phyloP scores from a whole-genome alignment of 441 rosid species.

The Sinapis alba region DNA sequence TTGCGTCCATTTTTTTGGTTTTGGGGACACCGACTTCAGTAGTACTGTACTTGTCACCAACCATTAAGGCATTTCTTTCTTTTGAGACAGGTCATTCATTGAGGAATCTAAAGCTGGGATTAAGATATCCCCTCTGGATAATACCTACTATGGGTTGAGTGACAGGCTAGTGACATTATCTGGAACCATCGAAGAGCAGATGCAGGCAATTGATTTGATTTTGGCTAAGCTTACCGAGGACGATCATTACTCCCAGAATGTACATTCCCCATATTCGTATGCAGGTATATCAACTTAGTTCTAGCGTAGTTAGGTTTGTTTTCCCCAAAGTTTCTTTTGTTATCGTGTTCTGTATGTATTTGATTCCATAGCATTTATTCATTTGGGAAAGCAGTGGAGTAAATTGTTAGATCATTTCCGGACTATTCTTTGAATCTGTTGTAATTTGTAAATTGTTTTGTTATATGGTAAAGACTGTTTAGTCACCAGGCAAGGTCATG shows the following conservation, averaged over 20 bases:
- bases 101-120: conserved; percentile 96
- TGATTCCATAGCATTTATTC: conserved; percentile 21
- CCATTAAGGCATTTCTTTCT: conserved; percentile 4
- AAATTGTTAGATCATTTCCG: conserved; percentile 9
- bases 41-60: background rate
- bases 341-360: conserved; percentile 25
- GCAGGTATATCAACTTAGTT: conserved; percentile 61
- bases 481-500: conserved; percentile 14
- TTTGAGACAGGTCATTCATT: conserved; percentile 77
- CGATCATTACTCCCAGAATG: conserved; percentile 79
- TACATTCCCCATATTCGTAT: conserved; percentile 87
- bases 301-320: conserved; percentile 17
- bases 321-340: conserved; percentile 18
- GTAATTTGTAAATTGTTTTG: background rate
- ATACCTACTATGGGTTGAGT: conserved; percentile 81
- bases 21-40: conserved; percentile 9
- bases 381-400: conserved; percentile 3
- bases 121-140: conserved; percentile 92
- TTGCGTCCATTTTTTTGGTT: background rate
- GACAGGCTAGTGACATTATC: conserved; percentile 93
- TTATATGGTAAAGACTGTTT: conserved; percentile 12
- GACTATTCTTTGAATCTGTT: conserved; percentile 13
- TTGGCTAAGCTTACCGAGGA: conserved; percentile 86
- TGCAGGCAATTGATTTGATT: conserved; percentile 88
- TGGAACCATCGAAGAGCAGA: conserved; percentile 90